Conservation (phyloP, 2,329 filamentous ascomycete genomes). For the Hymenoscyphus linearis region DNA sequence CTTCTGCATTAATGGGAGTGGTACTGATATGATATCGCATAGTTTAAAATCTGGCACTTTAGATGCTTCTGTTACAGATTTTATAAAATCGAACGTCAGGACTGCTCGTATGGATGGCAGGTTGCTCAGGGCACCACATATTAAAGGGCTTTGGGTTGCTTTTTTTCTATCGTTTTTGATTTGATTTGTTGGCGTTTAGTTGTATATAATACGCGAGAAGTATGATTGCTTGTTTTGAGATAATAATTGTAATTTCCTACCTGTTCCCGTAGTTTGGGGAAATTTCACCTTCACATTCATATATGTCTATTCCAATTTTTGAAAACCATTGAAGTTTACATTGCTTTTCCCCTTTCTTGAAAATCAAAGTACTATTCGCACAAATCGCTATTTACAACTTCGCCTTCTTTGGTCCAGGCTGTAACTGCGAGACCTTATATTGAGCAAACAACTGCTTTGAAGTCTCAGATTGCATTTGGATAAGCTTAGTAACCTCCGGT, state of each 20-base stretch:
- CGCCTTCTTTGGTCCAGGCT: conserved; percentile 26
- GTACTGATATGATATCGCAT: not conserved
- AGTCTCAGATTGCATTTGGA: conserved; percentile 59
- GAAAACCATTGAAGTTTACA: not conserved
- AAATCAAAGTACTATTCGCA: not conserved
- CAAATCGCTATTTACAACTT: conserved; percentile 28
- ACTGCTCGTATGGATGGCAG: not conserved
- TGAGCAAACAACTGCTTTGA: conserved; percentile 60
- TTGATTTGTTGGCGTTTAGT: not conserved
- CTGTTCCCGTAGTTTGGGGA: no score
- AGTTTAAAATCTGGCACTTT: not conserved
- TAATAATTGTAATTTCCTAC: no score
- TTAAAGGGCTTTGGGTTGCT: not conserved
- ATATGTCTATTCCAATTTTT: no score
- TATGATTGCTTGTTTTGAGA: no score
- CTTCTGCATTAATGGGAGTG: no score
- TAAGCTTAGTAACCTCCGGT: conserved; percentile 52
- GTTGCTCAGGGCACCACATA: not conserved
- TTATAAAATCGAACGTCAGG: not conserved
- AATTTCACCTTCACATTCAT: no score
- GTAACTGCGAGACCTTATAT: conserved; percentile 41
- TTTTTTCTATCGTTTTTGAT: not conserved
- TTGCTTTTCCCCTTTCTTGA: not conserved
- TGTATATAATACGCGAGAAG: no score
- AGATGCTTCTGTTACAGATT: not conserved